These are phyloP conservation scores for Linaria vulgaris DNA, from an alignment of 257 asterid genomes.

Conservation along the genomic window DNA sequence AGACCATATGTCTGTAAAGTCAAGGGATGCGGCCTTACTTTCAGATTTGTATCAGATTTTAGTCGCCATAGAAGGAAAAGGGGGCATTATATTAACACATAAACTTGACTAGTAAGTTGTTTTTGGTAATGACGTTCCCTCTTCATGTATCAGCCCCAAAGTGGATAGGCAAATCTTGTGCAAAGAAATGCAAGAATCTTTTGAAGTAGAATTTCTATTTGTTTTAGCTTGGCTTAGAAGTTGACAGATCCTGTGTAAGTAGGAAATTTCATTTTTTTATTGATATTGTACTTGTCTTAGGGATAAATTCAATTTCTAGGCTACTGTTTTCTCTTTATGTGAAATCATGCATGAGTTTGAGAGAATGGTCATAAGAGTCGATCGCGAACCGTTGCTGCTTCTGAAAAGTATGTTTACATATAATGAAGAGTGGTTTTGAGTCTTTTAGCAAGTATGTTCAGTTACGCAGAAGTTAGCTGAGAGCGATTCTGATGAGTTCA, in stretches of 20 bases:
- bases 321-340: slow-evolving; percentile 11
- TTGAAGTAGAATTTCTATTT: slow-evolving; percentile 18
- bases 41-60: slow-evolving; percentile 86
- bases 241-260: slow-evolving; percentile 29
- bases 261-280: slow-evolving; percentile 30
- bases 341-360: slow-evolving; percentile 15
- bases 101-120: slow-evolving; percentile 12
- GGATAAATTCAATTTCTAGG: slow-evolving; percentile 1
- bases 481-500: too few species aligned
- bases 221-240: slow-evolving; percentile 35
- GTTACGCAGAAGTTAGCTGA: too few species aligned
- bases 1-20: slow-evolving; percentile 70
- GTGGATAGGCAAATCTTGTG: slow-evolving; percentile 21
- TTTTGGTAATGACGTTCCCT: background rate
- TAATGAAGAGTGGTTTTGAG: too few species aligned
- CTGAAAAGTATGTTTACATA: too few species aligned
- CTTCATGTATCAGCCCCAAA: slow-evolving; percentile 1
- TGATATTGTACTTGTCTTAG: slow-evolving; percentile 14
- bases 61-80: slow-evolving; percentile 90
- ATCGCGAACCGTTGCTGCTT: too few species aligned
- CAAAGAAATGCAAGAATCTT: slow-evolving; percentile 25
- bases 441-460: too few species aligned
- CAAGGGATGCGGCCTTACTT: slow-evolving; percentile 77
- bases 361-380: background rate
- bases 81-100: slow-evolving; percentile 51